Conservation (phyloP, 805 yeast species). For the Yarrowia divulgata region DNA sequence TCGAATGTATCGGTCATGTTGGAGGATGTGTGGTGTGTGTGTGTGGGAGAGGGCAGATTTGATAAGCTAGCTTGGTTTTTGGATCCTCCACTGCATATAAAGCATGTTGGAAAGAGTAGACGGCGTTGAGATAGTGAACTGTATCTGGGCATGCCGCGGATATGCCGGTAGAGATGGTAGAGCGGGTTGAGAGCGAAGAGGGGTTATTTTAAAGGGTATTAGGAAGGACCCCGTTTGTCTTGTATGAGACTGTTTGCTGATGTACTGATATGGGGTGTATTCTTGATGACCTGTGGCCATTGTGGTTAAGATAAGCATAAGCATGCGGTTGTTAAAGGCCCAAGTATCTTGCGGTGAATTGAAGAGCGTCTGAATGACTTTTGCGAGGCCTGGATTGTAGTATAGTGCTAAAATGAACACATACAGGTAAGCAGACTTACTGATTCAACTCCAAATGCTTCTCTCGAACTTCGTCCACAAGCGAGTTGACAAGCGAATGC, state of each 20-base stretch:
- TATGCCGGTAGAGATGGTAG: slow-evolving; percentile 1
- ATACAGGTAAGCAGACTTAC: no score
- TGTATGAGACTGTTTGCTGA: no score
- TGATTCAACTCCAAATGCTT: no score
- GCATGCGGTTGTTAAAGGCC: not conserved
- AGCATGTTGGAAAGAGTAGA: slow-evolving; percentile 18
- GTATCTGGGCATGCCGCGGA: slow-evolving; percentile 20
- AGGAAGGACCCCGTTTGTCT: not conserved
- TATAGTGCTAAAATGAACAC: no score
- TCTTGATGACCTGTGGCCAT: not conserved
- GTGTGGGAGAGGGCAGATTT: not conserved
- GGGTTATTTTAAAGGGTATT: not conserved
- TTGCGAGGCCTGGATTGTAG: no score
- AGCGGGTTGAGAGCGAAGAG: not conserved
- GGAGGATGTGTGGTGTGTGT: not conserved
- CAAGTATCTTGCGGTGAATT: not conserved
- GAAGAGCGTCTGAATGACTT: no score
- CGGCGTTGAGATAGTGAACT: slow-evolving; percentile 28
- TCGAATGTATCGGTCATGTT: slow-evolving; percentile 27
- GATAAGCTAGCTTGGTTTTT: slow-evolving; percentile 1
- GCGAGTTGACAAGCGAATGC: not conserved
- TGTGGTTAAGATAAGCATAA: not conserved
- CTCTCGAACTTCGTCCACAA: not conserved
- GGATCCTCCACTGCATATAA: slow-evolving; percentile 13
- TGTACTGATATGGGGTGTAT: no score